These are phyloP conservation scores for Sordariomycetes sp. DNA, from an alignment of 2,329 filamentous ascomycete genomes.

Conservation along the genomic window DNA sequence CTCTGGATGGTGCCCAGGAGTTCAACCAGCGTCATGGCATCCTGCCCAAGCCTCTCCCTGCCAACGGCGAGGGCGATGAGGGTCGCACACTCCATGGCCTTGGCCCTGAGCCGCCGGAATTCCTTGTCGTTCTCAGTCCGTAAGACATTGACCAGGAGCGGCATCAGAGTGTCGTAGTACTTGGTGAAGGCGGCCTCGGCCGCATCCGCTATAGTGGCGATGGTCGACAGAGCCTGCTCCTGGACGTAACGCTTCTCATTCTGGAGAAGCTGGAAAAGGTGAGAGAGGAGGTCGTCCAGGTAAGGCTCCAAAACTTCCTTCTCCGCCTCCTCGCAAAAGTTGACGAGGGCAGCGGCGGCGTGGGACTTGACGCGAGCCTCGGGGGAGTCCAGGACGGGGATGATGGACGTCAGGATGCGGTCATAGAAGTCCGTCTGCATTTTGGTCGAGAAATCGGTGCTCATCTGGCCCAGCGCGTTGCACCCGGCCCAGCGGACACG, in stretches of 20 bases:
- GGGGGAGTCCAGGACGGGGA: constrained; percentile 78
- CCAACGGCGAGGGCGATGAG: constrained; percentile 91
- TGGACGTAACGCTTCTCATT: constrained; percentile 94
- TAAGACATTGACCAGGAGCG: constrained; percentile 78
- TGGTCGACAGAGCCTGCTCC: constrained; percentile 93
- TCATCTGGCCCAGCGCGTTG: constrained; percentile 99
- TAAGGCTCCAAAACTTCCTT: constrained; percentile 86
- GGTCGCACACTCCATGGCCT: constrained; percentile 98
- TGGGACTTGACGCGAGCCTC: constrained; percentile 94
- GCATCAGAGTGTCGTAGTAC: constrained; percentile 95
- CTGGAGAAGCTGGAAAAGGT: constrained; percentile 76
- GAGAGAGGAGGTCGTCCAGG: constrained; percentile 72
- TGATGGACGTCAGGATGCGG: constrained; percentile 75
- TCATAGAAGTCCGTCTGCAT: constrained; percentile 97
- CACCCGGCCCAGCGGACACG: constrained; percentile 95
- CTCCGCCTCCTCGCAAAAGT: constrained; percentile 97
- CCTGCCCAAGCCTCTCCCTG: constrained; percentile 77
- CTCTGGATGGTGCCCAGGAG: constrained; percentile 78
- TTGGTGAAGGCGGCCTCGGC: constrained; percentile 89
- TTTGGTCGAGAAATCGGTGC: constrained; percentile 92
- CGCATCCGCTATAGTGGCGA: constrained; percentile 97
- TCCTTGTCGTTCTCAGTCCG: constrained; percentile 88
- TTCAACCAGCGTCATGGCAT: constrained; percentile 79
- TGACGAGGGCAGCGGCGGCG: constrained; percentile 92
- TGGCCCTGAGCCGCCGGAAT: constrained; percentile 78